These are phyloP conservation scores for Vigna nakashimae DNA, from an alignment of 306 rosid genomes.

Conservation along the genomic window DNA sequence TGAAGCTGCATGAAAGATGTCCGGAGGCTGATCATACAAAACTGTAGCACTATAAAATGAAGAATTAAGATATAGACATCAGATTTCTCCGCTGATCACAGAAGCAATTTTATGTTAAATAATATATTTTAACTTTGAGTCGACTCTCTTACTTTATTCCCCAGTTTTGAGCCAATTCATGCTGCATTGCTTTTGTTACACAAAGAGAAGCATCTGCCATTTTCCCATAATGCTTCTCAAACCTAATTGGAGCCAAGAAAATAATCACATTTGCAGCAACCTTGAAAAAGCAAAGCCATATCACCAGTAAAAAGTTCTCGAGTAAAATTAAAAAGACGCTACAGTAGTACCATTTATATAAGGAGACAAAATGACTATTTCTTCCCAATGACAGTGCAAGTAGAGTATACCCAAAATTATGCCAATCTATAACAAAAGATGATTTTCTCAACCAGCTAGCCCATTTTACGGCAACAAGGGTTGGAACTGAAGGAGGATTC, in stretches of 20 bases:
- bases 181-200: constrained; percentile 96
- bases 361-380: constrained; percentile 77
- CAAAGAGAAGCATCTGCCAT: constrained; percentile 92
- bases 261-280: constrained; percentile 34
- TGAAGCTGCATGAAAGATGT: constrained; percentile 81
- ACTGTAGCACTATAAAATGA: constrained; percentile 58
- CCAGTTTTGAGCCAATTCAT: constrained; percentile 98
- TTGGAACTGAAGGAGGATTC: constrained; percentile 99
- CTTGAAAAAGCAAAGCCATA: constrained; percentile 36
- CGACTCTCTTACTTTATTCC: constrained; percentile 77
- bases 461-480: constrained; percentile 90
- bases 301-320: constrained; percentile 20
- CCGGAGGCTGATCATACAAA: constrained; percentile 97
- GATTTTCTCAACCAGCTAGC: constrained; percentile 85
- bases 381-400: constrained; percentile 88
- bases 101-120: constrained; percentile 24
- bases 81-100: constrained; percentile 18
- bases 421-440: constrained; percentile 92
- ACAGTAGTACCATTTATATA: constrained; percentile 76
- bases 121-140: constrained; percentile 45
- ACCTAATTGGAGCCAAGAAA: constrained; percentile 57
- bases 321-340: constrained; percentile 37
- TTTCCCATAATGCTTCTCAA: constrained; percentile 87
- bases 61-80: constrained; percentile 29
- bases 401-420: constrained; percentile 93